Conservation (phyloP, 495 filamentous ascomycete genomes). For the Acidiella bohemica region DNA sequence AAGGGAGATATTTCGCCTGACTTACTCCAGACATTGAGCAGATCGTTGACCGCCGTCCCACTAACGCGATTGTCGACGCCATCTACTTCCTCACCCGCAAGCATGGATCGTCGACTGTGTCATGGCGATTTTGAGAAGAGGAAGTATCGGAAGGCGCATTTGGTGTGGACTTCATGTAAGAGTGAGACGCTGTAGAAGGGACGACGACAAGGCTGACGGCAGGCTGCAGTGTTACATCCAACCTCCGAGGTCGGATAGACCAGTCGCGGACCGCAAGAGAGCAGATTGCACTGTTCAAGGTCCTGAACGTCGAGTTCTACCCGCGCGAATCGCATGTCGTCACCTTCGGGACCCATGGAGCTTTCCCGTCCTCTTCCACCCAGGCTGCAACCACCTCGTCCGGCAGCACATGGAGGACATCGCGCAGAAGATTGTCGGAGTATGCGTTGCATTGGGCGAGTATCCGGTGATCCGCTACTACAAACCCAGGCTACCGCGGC, state of each 20-base stretch:
- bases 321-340: conserved; percentile 83
- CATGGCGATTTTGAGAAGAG: conserved; percentile 73
- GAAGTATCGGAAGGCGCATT: conserved; percentile 56
- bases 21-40: conserved; percentile 64
- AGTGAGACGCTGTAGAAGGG: background rate
- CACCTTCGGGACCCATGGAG: conserved; percentile 89
- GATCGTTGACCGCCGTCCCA: conserved; percentile 68
- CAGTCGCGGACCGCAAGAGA: conserved; percentile 47
- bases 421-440: conserved; percentile 76
- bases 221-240: conserved; percentile 38
- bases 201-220: background rate
- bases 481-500: conserved; percentile 53
- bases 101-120: conserved; percentile 84
- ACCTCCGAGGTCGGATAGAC: conserved; percentile 44
- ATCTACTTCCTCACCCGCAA: conserved; percentile 80
- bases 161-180: conserved; percentile 79
- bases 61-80: conserved; percentile 80
- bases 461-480: conserved; percentile 88
- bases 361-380: conserved; percentile 86
- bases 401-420: conserved; percentile 64
- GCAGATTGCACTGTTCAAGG: conserved; percentile 57
- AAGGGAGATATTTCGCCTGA: conserved; percentile 20
- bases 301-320: conserved; percentile 73
- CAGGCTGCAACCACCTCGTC: conserved; percentile 72
- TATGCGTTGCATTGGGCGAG: conserved; percentile 76